A percentile compares a stretch with the other conserved stretches of the same genome.
phyloP scores from a whole-genome alignment of 2,329 filamentous ascomycete species.

The Exophiala aquamarina region DNA sequence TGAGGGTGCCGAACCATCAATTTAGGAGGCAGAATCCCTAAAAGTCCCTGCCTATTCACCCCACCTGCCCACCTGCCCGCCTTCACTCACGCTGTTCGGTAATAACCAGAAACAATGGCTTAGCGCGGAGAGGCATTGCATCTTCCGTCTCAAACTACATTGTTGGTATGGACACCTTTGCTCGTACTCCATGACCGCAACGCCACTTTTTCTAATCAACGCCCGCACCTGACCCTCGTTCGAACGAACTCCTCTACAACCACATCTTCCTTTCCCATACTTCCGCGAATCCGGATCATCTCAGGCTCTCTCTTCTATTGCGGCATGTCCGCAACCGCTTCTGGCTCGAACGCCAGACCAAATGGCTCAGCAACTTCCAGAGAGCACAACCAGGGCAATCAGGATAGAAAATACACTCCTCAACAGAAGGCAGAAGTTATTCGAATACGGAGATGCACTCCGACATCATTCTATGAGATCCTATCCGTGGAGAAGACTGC shows the following conservation, averaged over 20 bases:
- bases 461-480: conserved; percentile 95
- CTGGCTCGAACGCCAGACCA: conserved; percentile 43
- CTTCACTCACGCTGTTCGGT: not conserved
- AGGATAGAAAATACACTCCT: conserved; percentile 67
- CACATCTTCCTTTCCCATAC: too few species aligned
- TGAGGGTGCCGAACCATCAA: too few species aligned
- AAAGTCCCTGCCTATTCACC: too few species aligned
- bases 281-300: not conserved
- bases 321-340: conserved; percentile 43
- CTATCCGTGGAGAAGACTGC: conserved; percentile 68
- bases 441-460: conserved; percentile 77
- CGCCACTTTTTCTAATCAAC: not conserved
- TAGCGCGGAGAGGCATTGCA: not conserved
- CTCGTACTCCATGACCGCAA: not conserved
- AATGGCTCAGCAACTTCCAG: conserved; percentile 45
- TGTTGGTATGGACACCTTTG: too few species aligned
- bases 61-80: not conserved
- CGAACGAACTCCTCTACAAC: too few species aligned
- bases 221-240: too few species aligned
- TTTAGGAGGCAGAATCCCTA: too few species aligned
- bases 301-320: conserved; percentile 1
- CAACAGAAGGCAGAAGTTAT: conserved; percentile 92
- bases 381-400: conserved; percentile 52
- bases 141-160: not conserved
- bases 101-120: too few species aligned